Evolutionary conservation across 345 rosid species (phyloP), one percentile per base, ranked within the genome.

Genomic region (Pseudoturritis turrita): DNA sequence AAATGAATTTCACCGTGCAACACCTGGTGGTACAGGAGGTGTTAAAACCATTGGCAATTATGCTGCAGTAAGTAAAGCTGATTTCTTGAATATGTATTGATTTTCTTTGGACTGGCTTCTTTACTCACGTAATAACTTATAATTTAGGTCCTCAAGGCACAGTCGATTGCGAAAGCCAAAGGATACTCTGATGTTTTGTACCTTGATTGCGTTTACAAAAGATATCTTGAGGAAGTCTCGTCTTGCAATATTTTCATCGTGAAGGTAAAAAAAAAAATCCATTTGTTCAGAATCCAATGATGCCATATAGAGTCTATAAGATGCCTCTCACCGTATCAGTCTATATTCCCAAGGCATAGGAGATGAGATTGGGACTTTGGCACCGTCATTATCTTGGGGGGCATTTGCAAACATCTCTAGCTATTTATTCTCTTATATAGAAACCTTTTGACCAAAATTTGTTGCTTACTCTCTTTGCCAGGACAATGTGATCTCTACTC

Each of bases 11-110:
- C 80, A 77, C 82, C 90, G 98, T 55, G 98, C 97, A 59, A 83
- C 96, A 63, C 98, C 98, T 79, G 97, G 98, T 73, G 98, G 96
- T 61, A 94, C 98, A 14, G 96, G 98, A 60, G 87, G 97, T 65
- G 97, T 91, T 54, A 94, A 94, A 79, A 88, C 93, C 43, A 94
- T 94, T 5, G 98, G 98, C 57, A 94, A 94, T 50, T 94, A 91
- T 74, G 97, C 95, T 71, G 93, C 95, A 45, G 98, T 94, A 82
- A 77, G 85, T 68, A 37, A 21, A 36, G 4, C 63, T 54, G 18
- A 37, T 22, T n/a, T 47, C 9, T 25, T 64, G 15, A 6, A 26
- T 8, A 44, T 39, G 5, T 19, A 23, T 51, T 5, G 63, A 31
- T 28, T 0, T 23, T 63, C 59, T 46, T 1, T 61, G 63, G 57